Percentiles rank a stretch among this genome's conserved stretches.
Conservation (phyloP, 805 yeast genomes). For the Saturnispora hagleri region DNA sequence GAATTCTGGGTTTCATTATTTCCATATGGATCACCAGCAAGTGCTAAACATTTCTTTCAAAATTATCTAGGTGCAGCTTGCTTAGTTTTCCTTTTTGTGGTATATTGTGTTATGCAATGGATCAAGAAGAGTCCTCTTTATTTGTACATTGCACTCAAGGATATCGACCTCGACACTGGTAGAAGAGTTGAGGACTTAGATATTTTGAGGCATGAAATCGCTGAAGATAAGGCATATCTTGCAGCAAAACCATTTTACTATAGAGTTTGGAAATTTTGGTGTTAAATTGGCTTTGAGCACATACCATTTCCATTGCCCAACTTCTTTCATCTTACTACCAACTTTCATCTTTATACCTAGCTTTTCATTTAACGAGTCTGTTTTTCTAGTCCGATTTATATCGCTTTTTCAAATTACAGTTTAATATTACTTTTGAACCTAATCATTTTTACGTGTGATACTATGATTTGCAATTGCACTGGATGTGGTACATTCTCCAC, state of each 20-base stretch:
- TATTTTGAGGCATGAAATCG: conserved; percentile 43
- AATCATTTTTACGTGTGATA: neutral
- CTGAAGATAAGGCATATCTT: conserved; percentile 45
- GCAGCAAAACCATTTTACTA: conserved; percentile 36
- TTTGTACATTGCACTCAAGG: conserved; percentile 33
- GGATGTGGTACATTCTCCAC: neutral
- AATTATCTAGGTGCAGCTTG: conserved; percentile 53
- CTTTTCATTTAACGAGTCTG: neutral
- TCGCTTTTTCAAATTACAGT: neutral
- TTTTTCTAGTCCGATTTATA: neutral
- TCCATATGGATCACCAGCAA: conserved; percentile 45
- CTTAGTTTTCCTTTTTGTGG: conserved; percentile 36
- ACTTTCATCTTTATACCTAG: neutral
- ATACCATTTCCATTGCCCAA: too few species aligned
- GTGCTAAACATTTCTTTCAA: conserved; percentile 48
- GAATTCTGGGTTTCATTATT: conserved; percentile 72
- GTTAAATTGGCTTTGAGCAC: conserved; percentile 24
- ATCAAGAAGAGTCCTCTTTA: conserved; percentile 31
- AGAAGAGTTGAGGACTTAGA: conserved; percentile 53
- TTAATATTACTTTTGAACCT: neutral
- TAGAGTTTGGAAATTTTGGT: conserved; percentile 49
- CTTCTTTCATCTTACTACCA: neutral
- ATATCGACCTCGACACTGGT: conserved; percentile 52
- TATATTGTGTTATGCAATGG: conserved; percentile 24
- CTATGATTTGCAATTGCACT: neutral